These are phyloP conservation scores for Gentiana straminea DNA, from an alignment of 257 asterid genomes.

Conservation along the genomic window DNA sequence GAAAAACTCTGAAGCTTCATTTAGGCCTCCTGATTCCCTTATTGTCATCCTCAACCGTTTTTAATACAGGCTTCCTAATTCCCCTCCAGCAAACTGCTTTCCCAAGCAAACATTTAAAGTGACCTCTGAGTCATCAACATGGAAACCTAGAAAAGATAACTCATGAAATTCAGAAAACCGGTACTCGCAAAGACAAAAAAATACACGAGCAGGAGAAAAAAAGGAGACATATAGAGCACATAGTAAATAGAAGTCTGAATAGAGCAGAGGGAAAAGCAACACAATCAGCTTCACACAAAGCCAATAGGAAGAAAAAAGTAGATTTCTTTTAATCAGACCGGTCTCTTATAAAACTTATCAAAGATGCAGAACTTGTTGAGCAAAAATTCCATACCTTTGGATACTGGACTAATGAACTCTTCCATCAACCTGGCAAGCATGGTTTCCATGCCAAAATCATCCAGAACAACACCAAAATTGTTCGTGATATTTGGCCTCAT, in stretches of 20 bases:
- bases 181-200: no score
- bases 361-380: slow-evolving; percentile 3
- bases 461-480: slow-evolving; percentile 91
- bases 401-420: slow-evolving; percentile 74
- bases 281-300: no score
- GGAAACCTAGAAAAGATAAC: slow-evolving; percentile 67
- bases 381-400: slow-evolving; percentile 45
- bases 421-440: slow-evolving; percentile 89
- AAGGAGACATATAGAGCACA: no score
- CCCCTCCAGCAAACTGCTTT: slow-evolving; percentile 88
- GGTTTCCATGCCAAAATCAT: slow-evolving; percentile 91
- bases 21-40: no score
- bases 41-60: no score
- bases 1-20: no score
- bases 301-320: slow-evolving; percentile 82
- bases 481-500: slow-evolving; percentile 97
- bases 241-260: no score
- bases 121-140: slow-evolving; percentile 98
- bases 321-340: slow-evolving; percentile 8
- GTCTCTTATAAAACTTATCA: slow-evolving; percentile 1
- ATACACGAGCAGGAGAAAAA: no score
- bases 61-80: slow-evolving; percentile 17
- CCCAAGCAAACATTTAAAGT: slow-evolving; percentile 95
- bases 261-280: no score
- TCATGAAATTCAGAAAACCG: no score